A percentile compares a stretch with the other conserved stretches of the same genome.
Conservation (phyloP, 306 rosid genomes). For the Cucurbita pepo region DNA sequence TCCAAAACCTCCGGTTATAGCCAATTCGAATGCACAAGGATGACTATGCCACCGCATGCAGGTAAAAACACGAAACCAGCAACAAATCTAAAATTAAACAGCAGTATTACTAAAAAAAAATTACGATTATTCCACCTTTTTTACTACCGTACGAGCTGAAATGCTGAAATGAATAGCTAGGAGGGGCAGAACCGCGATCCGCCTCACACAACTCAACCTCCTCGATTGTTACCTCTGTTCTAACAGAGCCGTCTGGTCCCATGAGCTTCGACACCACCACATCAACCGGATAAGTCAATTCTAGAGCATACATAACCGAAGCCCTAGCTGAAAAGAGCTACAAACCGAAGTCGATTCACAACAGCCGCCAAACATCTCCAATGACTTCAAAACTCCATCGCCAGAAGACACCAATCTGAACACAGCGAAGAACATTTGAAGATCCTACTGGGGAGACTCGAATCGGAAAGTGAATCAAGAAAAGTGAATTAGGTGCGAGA, state of each 20-base stretch:
- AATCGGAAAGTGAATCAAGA: not conserved
- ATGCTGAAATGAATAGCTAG: conserved; percentile 17
- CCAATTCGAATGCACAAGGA: not conserved
- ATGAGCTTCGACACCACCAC: conserved; percentile 35
- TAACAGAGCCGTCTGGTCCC: conserved; percentile 39
- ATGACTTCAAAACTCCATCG: conserved; percentile 10
- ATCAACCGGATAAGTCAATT: conserved; percentile 34
- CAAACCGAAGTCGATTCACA: not conserved
- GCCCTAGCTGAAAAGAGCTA: not conserved
- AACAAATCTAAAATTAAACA: not conserved
- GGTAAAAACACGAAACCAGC: not conserved
- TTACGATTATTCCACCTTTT: conserved; percentile 16
- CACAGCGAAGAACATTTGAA: not conserved
- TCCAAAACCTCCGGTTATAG: not conserved
- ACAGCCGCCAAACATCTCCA: not conserved
- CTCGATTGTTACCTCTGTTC: conserved; percentile 28
- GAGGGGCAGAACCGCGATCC: conserved; percentile 17
- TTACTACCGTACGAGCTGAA: conserved; percentile 18
- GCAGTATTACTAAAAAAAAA: not conserved
- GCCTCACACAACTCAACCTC: conserved; percentile 28
- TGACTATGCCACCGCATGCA: not conserved
- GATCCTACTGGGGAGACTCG: not conserved
- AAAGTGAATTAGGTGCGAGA: not conserved
- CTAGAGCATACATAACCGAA: conserved; percentile 46
- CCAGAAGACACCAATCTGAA: not conserved